Evolutionary conservation across 2,329 filamentous ascomycete species (phyloP), one percentile per base, ranked within the genome.

Genomic region (Fonsecaea nubica): DNA sequence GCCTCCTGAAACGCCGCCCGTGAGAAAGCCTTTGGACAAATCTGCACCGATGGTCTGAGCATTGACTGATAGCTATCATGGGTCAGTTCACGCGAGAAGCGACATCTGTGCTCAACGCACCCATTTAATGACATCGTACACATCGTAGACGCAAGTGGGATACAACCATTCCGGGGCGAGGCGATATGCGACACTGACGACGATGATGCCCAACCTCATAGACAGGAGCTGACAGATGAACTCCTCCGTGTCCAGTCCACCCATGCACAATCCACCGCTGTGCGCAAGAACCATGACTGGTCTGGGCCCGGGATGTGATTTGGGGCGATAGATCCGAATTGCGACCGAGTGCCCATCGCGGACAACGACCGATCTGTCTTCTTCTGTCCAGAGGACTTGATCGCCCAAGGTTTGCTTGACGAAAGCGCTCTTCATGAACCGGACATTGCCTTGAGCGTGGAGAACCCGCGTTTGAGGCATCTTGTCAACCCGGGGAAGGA

Each of bases 41-140:
- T 69, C 67, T 13, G 60, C 67, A 4, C 67, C 61, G 6, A 66
- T 30, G 12, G 32, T 50, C 13, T 30, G 5, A 0, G 64, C 42
- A 38, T 70, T 71, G 45, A 69, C 59, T 1, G 50, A 59, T 60
- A 72, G 50, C 61, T 67, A 32, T 36, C 35, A 32, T 36, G 8
- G 18, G 25, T 50, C 25, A 40, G 42, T 45, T 6, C 21, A 18
- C 1, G 32, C 33, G 21, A 2, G 40, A 12, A 32, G 30, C 38
- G 18, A 45, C 4, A 42, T 18, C 25, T 25, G 30, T 25, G n/a
- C n/a, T 35, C 9, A 8, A 63, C 59, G 35, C 52, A 63, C 75
- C 74, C 75, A 76, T 72, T 74, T 76, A 0, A 77, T 71, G 3
- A 72, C 66, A 38, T 74, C 72, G 73, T 74, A 76, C 10, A 69